Evolutionary conservation across 768 basidiomycete species (phyloP).

Genomic region (Cyclocybe aegerita): DNA sequence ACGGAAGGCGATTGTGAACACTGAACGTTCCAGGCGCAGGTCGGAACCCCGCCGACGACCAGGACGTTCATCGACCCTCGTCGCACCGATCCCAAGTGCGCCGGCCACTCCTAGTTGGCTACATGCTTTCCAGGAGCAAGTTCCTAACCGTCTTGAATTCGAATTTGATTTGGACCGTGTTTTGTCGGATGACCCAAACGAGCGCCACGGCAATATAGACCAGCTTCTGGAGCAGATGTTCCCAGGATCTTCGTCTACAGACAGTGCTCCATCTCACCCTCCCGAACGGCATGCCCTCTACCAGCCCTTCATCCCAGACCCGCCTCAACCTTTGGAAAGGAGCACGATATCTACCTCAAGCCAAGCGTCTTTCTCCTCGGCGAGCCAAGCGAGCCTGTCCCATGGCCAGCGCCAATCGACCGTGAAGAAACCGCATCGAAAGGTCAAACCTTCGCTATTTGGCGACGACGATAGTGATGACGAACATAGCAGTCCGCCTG

Average conservation of each 20-base stretch:
- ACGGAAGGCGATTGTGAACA: constrained; percentile 40
- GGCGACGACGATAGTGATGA: background rate
- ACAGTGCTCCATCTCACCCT: background rate
- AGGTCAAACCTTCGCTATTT: background rate
- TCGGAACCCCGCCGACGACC: constrained; percentile 20
- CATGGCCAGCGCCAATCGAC: background rate
- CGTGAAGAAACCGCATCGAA: background rate
- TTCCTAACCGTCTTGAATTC: constrained; percentile 5
- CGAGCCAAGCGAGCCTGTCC: background rate
- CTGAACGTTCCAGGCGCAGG: constrained; percentile 35
- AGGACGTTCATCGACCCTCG: constrained; percentile 15
- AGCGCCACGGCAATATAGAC: constrained; percentile 14
- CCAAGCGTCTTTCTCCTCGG: no score
- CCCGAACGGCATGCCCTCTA: background rate
- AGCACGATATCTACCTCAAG: no score
- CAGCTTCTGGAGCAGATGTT: constrained; percentile 12
- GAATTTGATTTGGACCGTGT: constrained; percentile 13
- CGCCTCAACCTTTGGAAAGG: no score
- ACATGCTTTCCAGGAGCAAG: constrained; percentile 14
- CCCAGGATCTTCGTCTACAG: background rate
- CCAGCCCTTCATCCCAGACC: background rate
- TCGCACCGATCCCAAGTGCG: constrained; percentile 18
- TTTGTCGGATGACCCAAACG: constrained; percentile 9
- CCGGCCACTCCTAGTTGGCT: constrained; percentile 18
- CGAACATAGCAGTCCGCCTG: no score